These are phyloP conservation scores for Candida saitoana DNA, from an alignment of 805 yeast genomes.

Conservation along the genomic window DNA sequence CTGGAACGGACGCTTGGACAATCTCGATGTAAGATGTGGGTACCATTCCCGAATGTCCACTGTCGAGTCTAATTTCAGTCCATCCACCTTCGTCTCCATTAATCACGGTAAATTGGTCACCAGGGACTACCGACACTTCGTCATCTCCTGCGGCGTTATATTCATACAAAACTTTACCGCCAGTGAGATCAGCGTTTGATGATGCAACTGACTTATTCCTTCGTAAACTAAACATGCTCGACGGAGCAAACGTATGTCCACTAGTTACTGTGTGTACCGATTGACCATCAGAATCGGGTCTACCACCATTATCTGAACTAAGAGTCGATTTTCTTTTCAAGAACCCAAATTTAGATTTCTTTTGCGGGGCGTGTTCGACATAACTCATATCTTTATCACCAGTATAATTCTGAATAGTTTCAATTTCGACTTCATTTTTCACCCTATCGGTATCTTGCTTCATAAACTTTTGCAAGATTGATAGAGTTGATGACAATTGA, in stretches of 20 bases:
- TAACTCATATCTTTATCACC: slow-evolving; percentile 68
- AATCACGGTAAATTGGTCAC: slow-evolving; percentile 57
- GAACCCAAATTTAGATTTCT: slow-evolving; percentile 58
- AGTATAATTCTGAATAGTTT: slow-evolving; percentile 81
- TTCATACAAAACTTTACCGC: slow-evolving; percentile 52
- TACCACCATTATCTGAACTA: background rate
- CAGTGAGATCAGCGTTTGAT: slow-evolving; percentile 10
- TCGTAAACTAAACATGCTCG: slow-evolving; percentile 37
- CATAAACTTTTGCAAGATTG: slow-evolving; percentile 58
- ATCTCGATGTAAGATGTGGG: slow-evolving; percentile 76
- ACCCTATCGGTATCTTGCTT: slow-evolving; percentile 71
- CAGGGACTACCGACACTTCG: slow-evolving; percentile 59
- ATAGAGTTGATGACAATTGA: slow-evolving; percentile 48
- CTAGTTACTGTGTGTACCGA: slow-evolving; percentile 32
- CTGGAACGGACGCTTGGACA: background rate
- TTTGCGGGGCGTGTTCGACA: slow-evolving; percentile 45
- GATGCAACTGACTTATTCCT: slow-evolving; percentile 25
- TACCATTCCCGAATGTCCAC: slow-evolving; percentile 65
- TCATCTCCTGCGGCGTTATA: slow-evolving; percentile 71
- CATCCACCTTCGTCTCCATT: slow-evolving; percentile 87
- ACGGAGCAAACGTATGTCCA: slow-evolving; percentile 25
- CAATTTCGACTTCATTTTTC: slow-evolving; percentile 79
- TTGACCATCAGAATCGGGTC: slow-evolving; percentile 22
- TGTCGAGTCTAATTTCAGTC: slow-evolving; percentile 54
- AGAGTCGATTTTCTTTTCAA: slow-evolving; percentile 24